Base-by-base conservation (phyloP, 306 rosid genomes). In the Pachyrhizus erosus region DNA sequence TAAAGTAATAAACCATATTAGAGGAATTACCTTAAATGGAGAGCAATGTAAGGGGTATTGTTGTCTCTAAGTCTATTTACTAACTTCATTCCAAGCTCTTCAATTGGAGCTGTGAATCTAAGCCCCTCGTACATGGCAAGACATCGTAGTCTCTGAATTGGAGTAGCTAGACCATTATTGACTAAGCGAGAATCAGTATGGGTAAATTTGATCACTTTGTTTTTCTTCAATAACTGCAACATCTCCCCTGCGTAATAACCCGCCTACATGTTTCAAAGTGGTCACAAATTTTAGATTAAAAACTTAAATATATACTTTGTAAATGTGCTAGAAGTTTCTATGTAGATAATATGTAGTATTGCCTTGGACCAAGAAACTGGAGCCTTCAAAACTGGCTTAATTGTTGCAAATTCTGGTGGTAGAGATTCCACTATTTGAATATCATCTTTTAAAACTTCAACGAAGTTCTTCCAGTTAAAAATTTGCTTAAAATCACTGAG, bases 321-420 rank as follows among this genome's bases (percentile, higher is more conserved):
- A 31, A 51, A 1, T 40, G 11, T 68, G 21, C n/a, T 57, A 46
- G n/a, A 60, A 39, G 1, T 9, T 49, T 68, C 10, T 52, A 54
- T 45, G 11, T 24, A 45, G 8, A 73, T 34, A 11, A 42, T 69
- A 40, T 12, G 64, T 10, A 20, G 12, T 58, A 55, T 60, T 85
- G 80, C 97, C 92, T 87, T 91, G 70, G 97, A 93, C 97, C 96
- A 89, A 58, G 96, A 89, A 70, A 89, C 86, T 0, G 96, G 96
- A 11, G 91, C 85, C 83, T 83, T 88, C 21, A 31, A 3, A 52
- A 27, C 2, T 76, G 91, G 90, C 39, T 75, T 83, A 37, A 88
- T 13, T 18, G 65, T 5, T 65, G 70, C 83, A 46, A 84, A 7
- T 69, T 79, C 39, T 0, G 79, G 78, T 27, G 97, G 94, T 17